A percentile compares a stretch with the other conserved stretches of the same genome.
These are phyloP conservation scores for Achaetomiella virescens DNA, from an alignment of 495 filamentous ascomycete species.

Conservation along the genomic window DNA sequence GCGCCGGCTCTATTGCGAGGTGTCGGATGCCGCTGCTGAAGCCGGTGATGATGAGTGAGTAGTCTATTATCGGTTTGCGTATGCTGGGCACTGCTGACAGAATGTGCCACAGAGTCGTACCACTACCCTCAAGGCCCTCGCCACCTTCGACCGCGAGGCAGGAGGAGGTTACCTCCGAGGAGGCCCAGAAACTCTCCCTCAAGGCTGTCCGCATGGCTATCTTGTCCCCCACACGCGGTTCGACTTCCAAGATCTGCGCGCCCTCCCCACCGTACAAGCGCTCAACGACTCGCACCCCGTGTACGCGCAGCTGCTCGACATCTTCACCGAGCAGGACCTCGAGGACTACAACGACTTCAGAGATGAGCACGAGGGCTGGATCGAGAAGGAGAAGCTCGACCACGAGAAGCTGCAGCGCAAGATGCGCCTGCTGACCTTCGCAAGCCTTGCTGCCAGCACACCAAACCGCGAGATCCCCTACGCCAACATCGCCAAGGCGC, in stretches of 20 bases:
- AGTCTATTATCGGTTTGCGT: neutral
- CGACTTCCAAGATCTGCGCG: slow-evolving; percentile 90
- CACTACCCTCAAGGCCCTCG: slow-evolving; percentile 78
- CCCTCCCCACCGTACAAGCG: slow-evolving; percentile 77
- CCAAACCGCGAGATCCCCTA: slow-evolving; percentile 82
- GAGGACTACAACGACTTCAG: slow-evolving; percentile 95
- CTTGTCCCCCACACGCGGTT: slow-evolving; percentile 65
- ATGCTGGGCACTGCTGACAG: slow-evolving; percentile 3
- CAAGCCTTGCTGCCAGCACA: slow-evolving; percentile 76
- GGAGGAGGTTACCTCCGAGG: slow-evolving; percentile 54
- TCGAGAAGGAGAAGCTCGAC: slow-evolving; percentile 65
- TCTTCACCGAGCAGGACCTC: slow-evolving; percentile 86
- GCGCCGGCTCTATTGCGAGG: slow-evolving; percentile 70
- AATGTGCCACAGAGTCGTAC: slow-evolving; percentile 54
- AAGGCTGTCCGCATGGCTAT: slow-evolving; percentile 81
- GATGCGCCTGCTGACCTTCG: slow-evolving; percentile 91
- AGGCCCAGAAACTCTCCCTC: slow-evolving; percentile 74
- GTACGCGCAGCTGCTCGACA: slow-evolving; percentile 84
- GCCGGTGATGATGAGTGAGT: slow-evolving; percentile 66
- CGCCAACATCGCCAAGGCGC: slow-evolving; percentile 66
- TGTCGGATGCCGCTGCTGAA: slow-evolving; percentile 72
- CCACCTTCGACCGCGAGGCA: slow-evolving; percentile 67
- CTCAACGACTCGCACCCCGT: slow-evolving; percentile 75
- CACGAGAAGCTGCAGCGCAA: slow-evolving; percentile 65
- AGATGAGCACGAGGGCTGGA: slow-evolving; percentile 70